Percentiles rank a stretch among this genome's conserved stretches.
phyloP scores from a whole-genome alignment of 2,329 filamentous ascomycete genomes.

The Neoscytalidium dimidiatum region DNA sequence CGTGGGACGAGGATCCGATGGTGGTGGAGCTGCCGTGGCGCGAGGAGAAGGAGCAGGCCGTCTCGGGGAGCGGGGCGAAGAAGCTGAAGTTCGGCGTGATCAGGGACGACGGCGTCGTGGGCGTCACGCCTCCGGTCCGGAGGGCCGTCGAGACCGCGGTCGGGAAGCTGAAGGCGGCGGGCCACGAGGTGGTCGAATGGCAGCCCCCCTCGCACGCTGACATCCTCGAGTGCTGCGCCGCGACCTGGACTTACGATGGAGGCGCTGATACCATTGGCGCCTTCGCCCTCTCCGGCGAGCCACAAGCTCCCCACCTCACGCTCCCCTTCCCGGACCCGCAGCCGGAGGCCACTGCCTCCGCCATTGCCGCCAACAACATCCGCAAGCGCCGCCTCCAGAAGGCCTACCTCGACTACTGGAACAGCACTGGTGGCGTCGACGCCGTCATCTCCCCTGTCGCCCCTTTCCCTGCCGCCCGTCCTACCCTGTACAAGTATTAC shows the following conservation, averaged over 20 bases:
- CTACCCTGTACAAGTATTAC: slow-evolving; percentile 49
- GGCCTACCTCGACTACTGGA: slow-evolving; percentile 42
- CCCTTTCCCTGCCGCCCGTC: slow-evolving; percentile 43
- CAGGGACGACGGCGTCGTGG: slow-evolving; percentile 7
- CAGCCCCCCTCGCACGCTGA: slow-evolving; percentile 15
- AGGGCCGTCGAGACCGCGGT: slow-evolving; percentile 35
- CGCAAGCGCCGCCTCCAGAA: slow-evolving; percentile 32
- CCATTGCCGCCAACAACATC: slow-evolving; percentile 32
- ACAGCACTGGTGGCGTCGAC: slow-evolving; percentile 39
- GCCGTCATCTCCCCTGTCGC: slow-evolving; percentile 39
- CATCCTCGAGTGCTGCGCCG: neutral
- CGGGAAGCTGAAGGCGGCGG: slow-evolving; percentile 27
- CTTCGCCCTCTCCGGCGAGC: slow-evolving; percentile 33
- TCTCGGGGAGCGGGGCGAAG: slow-evolving; percentile 55
- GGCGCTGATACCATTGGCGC: neutral
- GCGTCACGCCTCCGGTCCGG: slow-evolving; percentile 7
- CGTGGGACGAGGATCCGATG: slow-evolving; percentile 68
- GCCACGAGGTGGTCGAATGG: slow-evolving; percentile 31
- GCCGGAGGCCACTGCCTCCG: slow-evolving; percentile 24
- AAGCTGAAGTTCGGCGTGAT: slow-evolving; percentile 34
- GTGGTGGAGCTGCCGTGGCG: slow-evolving; percentile 67
- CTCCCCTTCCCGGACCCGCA: neutral
- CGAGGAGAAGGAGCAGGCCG: slow-evolving; percentile 42
- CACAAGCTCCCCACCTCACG: slow-evolving; percentile 30
- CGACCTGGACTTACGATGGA: slow-evolving; percentile 5